Conservation (phyloP, 73 alveolate species). For the Blepharisma stoltei region DNA sequence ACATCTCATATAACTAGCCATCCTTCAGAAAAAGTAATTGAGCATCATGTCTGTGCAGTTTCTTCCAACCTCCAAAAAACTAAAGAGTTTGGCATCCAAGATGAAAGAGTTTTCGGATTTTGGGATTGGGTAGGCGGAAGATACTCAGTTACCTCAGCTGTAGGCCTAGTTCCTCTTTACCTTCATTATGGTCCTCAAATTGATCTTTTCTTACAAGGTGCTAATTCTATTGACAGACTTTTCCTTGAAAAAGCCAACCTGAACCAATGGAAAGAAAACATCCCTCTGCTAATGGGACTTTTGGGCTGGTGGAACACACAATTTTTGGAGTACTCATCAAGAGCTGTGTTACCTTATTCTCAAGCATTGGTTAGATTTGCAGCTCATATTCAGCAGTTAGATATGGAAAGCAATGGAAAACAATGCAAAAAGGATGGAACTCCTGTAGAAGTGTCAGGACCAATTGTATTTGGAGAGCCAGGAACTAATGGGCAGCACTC, state of each 20-base stretch:
- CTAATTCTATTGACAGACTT: slow-evolving; percentile 71
- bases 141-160: slow-evolving; percentile 94
- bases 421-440: slow-evolving; percentile 56
- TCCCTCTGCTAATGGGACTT: slow-evolving; percentile 70
- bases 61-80: slow-evolving; percentile 78
- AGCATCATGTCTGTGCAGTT: slow-evolving; percentile 82
- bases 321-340: slow-evolving; percentile 41
- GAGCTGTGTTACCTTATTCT: slow-evolving; percentile 90
- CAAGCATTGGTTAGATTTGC: slow-evolving; percentile 74
- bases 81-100: slow-evolving; percentile 75
- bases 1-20: slow-evolving; percentile 7
- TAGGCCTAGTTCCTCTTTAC: slow-evolving; percentile 93
- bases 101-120: slow-evolving; percentile 86
- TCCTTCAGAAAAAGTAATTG: background rate
- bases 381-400: slow-evolving; percentile 87
- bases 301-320: slow-evolving; percentile 65
- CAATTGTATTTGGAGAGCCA: slow-evolving; percentile 91
- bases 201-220: slow-evolving; percentile 75
- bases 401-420: slow-evolving; percentile 93
- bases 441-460: slow-evolving; percentile 35
- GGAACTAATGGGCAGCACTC: slow-evolving; percentile 94
- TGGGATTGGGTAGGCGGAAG: slow-evolving; percentile 99
- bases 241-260: slow-evolving; percentile 49
- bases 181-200: slow-evolving; percentile 75
- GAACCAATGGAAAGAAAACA: slow-evolving; percentile 38